phyloP scores from a whole-genome alignment of 1,284 basidiomycete species.

The Sporisorium sorghi region DNA sequence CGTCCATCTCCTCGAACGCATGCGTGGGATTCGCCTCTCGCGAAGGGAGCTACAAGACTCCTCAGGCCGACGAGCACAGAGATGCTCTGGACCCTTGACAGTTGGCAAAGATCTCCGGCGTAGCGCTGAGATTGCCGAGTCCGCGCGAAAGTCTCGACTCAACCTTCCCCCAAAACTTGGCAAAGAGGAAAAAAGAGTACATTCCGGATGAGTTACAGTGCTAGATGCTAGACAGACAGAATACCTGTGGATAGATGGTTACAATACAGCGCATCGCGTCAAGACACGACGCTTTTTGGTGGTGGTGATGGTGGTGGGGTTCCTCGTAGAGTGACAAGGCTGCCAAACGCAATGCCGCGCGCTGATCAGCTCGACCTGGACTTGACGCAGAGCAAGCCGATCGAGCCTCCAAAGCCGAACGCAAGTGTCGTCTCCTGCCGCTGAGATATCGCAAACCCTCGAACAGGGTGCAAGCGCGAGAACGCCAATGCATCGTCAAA shows the following conservation, averaged over 20 bases:
- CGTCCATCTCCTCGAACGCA: not conserved
- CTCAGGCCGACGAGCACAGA: not conserved
- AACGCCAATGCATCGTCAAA: constrained; percentile 38
- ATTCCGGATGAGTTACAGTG: not conserved
- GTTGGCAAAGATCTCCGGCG: not conserved
- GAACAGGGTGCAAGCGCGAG: constrained; percentile 39
- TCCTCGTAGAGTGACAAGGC: not conserved
- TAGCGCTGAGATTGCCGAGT: constrained; percentile 3
- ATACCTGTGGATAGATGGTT: not conserved
- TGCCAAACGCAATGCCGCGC: too few species aligned
- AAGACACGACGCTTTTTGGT: constrained; percentile 3
- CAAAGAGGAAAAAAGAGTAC: not conserved
- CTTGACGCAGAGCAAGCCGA: constrained; percentile 21
- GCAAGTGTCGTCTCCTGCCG: constrained; percentile 16
- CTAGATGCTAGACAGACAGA: not conserved
- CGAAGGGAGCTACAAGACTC: not conserved
- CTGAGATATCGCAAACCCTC: constrained; percentile 10
- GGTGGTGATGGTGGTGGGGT: not conserved
- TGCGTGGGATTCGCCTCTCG: not conserved
- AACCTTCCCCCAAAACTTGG: too few species aligned
- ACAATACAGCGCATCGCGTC: constrained; percentile 16
- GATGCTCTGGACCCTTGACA: not conserved
- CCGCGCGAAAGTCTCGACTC: not conserved
- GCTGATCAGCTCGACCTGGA: constrained; percentile 9
- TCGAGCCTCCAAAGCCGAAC: constrained; percentile 47